Percentiles rank a stretch among this genome's conserved stretches.
Evolutionary conservation across 225 moss, liverwort and hornwort genomes (phyloP).

Genomic region (Climacium dendroides): DNA sequence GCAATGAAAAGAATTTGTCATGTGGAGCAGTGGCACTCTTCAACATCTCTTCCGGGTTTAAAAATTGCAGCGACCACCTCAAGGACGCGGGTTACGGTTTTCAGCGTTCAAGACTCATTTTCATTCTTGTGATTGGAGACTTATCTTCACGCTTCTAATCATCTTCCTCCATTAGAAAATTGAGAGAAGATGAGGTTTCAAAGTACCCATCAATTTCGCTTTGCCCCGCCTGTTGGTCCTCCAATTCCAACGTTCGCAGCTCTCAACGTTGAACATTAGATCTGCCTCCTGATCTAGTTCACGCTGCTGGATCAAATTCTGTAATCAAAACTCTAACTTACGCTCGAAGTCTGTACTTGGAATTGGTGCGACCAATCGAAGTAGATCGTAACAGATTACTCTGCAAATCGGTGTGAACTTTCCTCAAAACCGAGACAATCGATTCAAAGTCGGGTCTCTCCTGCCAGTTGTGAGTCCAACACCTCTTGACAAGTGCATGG

Average conservation of each 20-base stretch:
- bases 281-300: no score
- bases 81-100: background rate
- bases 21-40: background rate
- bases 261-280: background rate
- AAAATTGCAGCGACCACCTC: background rate
- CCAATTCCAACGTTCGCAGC: background rate
- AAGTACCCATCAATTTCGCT: background rate
- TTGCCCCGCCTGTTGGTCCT: background rate
- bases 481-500: background rate
- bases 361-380: background rate
- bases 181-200: background rate
- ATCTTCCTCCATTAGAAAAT: background rate
- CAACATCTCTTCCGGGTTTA: background rate
- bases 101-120: background rate
- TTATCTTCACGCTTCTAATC: background rate
- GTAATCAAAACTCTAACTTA: background rate
- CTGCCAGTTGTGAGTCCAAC: background rate
- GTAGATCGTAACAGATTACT: background rate
- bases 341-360: background rate
- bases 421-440: slow-evolving; percentile 6
- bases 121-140: background rate
- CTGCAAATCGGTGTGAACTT: background rate
- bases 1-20: background rate
- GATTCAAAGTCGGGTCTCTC: slow-evolving; percentile 12
- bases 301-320: background rate